Evolutionary conservation across 768 basidiomycete species (phyloP).

Genomic region (Naganishia vishniacii): DNA sequence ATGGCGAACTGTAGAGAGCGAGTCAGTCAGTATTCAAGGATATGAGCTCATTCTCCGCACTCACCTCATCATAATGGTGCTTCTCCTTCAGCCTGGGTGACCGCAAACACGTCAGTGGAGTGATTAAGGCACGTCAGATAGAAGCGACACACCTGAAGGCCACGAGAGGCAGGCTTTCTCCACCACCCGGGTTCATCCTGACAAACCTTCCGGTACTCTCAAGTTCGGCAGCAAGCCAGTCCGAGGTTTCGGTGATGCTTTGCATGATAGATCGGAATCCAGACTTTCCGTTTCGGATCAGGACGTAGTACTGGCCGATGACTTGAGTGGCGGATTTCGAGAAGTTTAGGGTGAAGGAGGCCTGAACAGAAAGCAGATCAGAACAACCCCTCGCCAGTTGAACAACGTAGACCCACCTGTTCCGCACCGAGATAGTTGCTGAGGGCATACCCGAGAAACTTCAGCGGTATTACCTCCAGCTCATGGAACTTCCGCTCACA

Average conservation of each 20-base stretch:
- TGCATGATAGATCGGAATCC: conserved; percentile 34
- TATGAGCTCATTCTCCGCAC: not conserved
- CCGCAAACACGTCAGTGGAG: too few species aligned
- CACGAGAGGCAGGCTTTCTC: conserved; percentile 32
- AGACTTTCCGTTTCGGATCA: conserved; percentile 31
- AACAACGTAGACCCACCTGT: conserved; percentile 11
- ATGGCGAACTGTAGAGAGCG: conserved; percentile 25
- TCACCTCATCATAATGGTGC: conserved; percentile 30
- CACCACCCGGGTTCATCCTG: conserved; percentile 25
- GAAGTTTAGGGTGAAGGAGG: conserved; percentile 36
- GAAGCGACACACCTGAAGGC: conserved; percentile 28
- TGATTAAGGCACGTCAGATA: too few species aligned
- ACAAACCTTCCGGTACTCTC: conserved; percentile 27
- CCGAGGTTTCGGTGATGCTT: conserved; percentile 28
- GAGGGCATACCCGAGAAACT: not conserved
- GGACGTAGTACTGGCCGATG: conserved; percentile 25
- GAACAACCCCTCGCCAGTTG: not conserved
- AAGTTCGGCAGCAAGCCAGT: conserved; percentile 29
- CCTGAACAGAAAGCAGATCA: not conserved
- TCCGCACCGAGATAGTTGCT: conserved; percentile 34
- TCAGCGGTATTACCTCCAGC: conserved; percentile 30
- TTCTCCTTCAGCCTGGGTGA: conserved; percentile 24
- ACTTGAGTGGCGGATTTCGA: conserved; percentile 31
- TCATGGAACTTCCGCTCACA: too few species aligned
- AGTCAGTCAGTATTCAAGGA: not conserved